Conservation (phyloP, 495 filamentous ascomycete genomes). For the Podospora didyma region DNA sequence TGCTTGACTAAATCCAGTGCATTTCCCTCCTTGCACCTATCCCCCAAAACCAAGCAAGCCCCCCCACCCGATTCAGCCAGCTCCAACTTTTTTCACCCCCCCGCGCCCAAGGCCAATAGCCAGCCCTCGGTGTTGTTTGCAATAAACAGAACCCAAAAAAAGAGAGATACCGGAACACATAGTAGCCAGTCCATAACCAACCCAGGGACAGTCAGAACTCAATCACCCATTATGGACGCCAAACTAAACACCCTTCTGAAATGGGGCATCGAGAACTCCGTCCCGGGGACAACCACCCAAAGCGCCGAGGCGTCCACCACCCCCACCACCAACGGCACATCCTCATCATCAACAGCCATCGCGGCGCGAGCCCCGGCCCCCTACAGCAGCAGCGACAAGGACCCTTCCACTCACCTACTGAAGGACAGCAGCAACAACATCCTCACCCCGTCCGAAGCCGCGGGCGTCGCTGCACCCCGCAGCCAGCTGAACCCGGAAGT, state of each 20-base stretch:
- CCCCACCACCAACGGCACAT: conserved; percentile 33
- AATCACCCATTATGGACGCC: conserved; percentile 32
- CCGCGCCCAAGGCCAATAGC: too few relatives aligned
- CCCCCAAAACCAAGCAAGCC: background rate
- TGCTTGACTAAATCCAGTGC: too few relatives aligned
- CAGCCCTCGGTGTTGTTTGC: too few relatives aligned
- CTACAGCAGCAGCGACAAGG: conserved; percentile 32
- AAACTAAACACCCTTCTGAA: conserved; percentile 71
- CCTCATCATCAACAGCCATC: background rate
- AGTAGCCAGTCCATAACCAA: background rate
- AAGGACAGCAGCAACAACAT: conserved; percentile 35
- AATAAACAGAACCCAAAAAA: background rate
- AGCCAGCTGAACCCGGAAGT: conserved; percentile 56
- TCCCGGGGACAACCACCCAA: background rate
- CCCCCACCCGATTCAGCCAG: too few relatives aligned
- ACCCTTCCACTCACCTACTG: conserved; percentile 1
- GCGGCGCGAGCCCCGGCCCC: conserved; percentile 19
- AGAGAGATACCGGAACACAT: conserved; percentile 1
- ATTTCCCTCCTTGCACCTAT: too few relatives aligned
- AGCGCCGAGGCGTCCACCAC: conserved; percentile 7
- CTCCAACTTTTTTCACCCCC: background rate
- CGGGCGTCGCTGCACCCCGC: conserved; percentile 17
- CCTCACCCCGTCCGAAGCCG: conserved; percentile 13
- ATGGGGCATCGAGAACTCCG: conserved; percentile 84
- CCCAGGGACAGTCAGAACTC: background rate